A percentile compares a stretch with the other conserved stretches of the same genome.
phyloP scores from a whole-genome alignment of 768 basidiomycete species.

The Exidia glandulosa region DNA sequence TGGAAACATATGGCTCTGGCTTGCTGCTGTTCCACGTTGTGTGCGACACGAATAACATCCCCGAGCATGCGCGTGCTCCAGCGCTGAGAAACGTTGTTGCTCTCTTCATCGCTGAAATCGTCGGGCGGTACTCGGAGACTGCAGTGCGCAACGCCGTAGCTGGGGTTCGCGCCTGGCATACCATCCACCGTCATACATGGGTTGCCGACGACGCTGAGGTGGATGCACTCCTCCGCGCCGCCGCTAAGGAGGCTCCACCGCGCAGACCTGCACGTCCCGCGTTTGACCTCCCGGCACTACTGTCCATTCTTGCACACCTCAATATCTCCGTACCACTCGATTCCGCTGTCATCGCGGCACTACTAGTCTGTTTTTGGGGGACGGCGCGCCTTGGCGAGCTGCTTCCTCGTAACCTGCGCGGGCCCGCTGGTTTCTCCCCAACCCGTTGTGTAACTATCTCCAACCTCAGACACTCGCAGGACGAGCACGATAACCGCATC shows the following conservation, averaged over 20 bases:
- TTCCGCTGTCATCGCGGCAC: slow-evolving; percentile 25
- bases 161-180: slow-evolving; percentile 36
- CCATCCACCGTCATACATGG: slow-evolving; percentile 28
- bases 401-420: too few relatives aligned
- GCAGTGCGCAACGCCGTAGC: slow-evolving; percentile 27
- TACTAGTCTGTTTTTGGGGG: slow-evolving; percentile 29
- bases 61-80: slow-evolving; percentile 24
- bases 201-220: slow-evolving; percentile 15
- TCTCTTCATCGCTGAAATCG: slow-evolving; percentile 9
- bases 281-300: slow-evolving; percentile 16
- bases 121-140: slow-evolving; percentile 20
- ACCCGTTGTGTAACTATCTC: too few relatives aligned
- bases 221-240: slow-evolving; percentile 19
- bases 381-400: slow-evolving; percentile 27
- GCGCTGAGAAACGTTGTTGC: slow-evolving; percentile 14
- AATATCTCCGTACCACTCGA: slow-evolving; percentile 21
- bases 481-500: background rate
- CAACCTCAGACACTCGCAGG: too few relatives aligned
- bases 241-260: slow-evolving; percentile 18
- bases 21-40: slow-evolving; percentile 28
- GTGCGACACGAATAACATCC: slow-evolving; percentile 22
- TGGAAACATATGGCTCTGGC: slow-evolving; percentile 25
- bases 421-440: too few relatives aligned
- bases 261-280: slow-evolving; percentile 20
- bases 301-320: slow-evolving; percentile 11